These are phyloP conservation scores for Schizochytrium sp. DNA, from an alignment of 108 stramenopile genomes.

Conservation along the genomic window DNA sequence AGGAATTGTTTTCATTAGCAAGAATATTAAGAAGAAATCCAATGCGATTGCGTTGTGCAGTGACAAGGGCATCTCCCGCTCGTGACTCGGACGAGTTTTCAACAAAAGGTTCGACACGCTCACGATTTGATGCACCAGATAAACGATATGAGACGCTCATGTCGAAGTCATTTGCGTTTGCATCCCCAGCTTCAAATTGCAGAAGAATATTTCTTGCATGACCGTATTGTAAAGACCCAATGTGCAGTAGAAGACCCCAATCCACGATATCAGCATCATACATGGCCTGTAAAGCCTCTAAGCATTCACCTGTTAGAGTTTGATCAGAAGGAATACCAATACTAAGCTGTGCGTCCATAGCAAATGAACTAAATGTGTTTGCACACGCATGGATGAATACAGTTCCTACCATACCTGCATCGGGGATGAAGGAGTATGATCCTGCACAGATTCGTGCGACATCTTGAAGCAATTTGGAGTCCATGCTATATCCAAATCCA, in stretches of 20 bases:
- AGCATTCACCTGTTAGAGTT: not conserved
- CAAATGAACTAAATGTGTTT: conserved; percentile 27
- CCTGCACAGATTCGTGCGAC: conserved; percentile 66
- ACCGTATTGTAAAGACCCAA: not conserved
- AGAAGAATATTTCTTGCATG: not conserved
- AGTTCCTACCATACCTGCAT: conserved; percentile 70
- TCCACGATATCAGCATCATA: not conserved
- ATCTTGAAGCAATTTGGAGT: conserved; percentile 58
- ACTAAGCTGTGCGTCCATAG: conserved; percentile 32
- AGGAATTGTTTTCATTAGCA: no score
- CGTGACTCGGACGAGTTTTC: not conserved
- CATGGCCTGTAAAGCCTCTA: not conserved
- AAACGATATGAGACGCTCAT: not conserved
- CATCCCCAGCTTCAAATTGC: not conserved
- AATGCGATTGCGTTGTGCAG: not conserved
- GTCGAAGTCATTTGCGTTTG: not conserved
- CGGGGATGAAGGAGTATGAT: conserved; percentile 69
- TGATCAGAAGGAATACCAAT: not conserved
- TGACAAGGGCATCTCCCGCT: not conserved
- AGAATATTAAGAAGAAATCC: not conserved
- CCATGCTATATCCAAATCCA: conserved; percentile 71
- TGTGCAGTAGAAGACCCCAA: not conserved
- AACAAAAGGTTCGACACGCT: not conserved
- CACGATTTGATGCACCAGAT: not conserved
- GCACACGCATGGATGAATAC: conserved; percentile 64